These are phyloP conservation scores for Eucalyptus marginata DNA, from an alignment of 345 rosid genomes.

Conservation along the genomic window DNA sequence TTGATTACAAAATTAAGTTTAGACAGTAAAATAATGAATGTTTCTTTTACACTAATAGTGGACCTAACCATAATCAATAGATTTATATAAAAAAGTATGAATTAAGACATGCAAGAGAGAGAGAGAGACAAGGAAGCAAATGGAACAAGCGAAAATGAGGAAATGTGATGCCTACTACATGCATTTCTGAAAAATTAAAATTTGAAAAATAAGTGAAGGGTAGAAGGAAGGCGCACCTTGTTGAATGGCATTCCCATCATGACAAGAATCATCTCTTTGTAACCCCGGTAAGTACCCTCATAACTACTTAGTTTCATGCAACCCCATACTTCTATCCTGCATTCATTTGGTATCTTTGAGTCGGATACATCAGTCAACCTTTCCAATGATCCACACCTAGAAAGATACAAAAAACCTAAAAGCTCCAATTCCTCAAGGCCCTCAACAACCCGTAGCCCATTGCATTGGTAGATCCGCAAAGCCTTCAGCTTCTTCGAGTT, in stretches of 20 bases:
- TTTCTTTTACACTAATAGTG: neutral
- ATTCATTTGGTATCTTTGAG: neutral
- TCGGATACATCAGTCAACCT: neutral
- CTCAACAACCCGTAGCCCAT: neutral
- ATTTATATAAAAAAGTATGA: too few relatives aligned
- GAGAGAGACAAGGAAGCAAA: neutral
- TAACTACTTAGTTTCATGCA: neutral
- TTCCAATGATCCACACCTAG: neutral
- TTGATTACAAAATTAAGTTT: neutral
- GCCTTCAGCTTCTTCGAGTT: neutral
- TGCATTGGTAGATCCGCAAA: neutral
- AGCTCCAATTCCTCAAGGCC: neutral
- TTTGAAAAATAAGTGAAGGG: neutral
- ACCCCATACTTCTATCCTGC: fast-evolving
- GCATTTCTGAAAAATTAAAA: neutral
- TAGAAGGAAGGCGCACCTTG: neutral
- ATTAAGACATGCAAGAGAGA: neutral
- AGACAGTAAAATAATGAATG: neutral
- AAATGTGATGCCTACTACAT: neutral
- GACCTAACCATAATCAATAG: fast-evolving
- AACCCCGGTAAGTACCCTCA: fast-evolving
- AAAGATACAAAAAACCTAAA: fast-evolving
- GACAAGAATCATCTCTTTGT: neutral
- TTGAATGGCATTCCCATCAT: fast-evolving
- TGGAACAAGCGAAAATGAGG: neutral